phyloP scores from a whole-genome alignment of 1,284 basidiomycete species.

The Coriolopsis trogii region DNA sequence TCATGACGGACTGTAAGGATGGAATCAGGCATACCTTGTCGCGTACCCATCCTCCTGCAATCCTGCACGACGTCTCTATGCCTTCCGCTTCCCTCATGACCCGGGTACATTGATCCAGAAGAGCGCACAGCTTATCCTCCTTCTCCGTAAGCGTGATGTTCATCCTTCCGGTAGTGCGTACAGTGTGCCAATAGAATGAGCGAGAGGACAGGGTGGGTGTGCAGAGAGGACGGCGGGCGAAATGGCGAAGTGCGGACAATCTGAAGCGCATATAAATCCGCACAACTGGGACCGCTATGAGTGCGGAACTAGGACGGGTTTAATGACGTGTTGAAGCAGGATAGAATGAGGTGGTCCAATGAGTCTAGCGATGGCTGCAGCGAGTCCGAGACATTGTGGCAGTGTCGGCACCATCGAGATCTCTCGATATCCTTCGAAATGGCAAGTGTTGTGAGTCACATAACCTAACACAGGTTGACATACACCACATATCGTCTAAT shows the following conservation, averaged over 20 bases:
- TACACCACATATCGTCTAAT: too few relatives aligned
- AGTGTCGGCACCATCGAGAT: not conserved
- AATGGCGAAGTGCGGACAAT: not conserved
- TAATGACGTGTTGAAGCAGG: too few relatives aligned
- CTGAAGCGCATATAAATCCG: slow-evolving; percentile 8
- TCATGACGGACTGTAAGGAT: not conserved
- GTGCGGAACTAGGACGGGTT: too few relatives aligned
- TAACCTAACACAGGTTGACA: too few relatives aligned
- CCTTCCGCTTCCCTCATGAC: slow-evolving; percentile 54
- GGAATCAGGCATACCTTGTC: slow-evolving; percentile 79
- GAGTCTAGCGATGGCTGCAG: too few relatives aligned
- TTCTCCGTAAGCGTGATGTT: slow-evolving; percentile 54
- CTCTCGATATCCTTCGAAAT: not conserved
- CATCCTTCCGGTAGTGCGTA: slow-evolving; percentile 25
- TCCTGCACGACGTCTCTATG: slow-evolving; percentile 72
- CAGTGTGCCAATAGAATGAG: slow-evolving; percentile 18
- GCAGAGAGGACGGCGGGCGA: not conserved
- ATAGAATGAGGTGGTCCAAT: too few relatives aligned
- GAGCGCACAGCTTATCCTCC: slow-evolving; percentile 61
- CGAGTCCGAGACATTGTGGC: too few relatives aligned
- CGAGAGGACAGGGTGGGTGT: not conserved
- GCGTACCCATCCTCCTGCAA: slow-evolving; percentile 96
- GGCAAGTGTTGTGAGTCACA: not conserved
- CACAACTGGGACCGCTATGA: not conserved
- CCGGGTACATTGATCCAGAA: slow-evolving; percentile 70